Percentiles rank a stretch among this genome's conserved stretches.
These are phyloP conservation scores for Raphanus sativus DNA, from an alignment of 345 rosid species.

Conservation along the genomic window DNA sequence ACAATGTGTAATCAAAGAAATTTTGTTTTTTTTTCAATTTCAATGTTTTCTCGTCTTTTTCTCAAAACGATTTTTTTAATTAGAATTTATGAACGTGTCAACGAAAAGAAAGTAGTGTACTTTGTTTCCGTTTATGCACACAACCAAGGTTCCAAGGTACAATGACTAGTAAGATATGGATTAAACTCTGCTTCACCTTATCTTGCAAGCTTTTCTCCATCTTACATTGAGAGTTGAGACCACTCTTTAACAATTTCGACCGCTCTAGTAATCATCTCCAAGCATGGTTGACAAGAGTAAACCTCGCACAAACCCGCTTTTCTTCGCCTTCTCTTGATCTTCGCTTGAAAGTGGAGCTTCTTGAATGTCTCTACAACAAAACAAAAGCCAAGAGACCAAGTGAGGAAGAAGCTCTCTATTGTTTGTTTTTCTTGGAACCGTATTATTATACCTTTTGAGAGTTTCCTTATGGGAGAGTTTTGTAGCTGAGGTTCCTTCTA, in stretches of 20 bases:
- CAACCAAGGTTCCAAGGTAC: constrained; percentile 24
- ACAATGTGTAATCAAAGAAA: constrained; percentile 57
- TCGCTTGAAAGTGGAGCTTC: constrained; percentile 45
- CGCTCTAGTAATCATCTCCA: constrained; percentile 48
- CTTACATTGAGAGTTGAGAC: not conserved
- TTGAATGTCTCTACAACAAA: constrained; percentile 41
- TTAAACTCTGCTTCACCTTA: constrained; percentile 12
- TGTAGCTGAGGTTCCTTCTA: constrained; percentile 9
- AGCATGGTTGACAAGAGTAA: constrained; percentile 58
- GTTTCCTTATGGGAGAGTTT: constrained; percentile 35
- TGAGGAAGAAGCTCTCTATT: constrained; percentile 5
- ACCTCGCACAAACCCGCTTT: constrained; percentile 60
- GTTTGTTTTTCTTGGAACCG: not conserved
- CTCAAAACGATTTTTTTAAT: not conserved
- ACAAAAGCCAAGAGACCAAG: constrained; percentile 6
- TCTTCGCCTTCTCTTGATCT: constrained; percentile 60
- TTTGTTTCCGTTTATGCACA: constrained; percentile 23
- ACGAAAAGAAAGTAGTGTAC: not conserved
- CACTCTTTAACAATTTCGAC: constrained; percentile 9
- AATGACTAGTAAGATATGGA: constrained; percentile 25
- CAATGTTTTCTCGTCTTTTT: not conserved
- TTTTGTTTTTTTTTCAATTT: constrained; percentile 11
- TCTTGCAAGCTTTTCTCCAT: constrained; percentile 30
- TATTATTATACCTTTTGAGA: constrained; percentile 48
- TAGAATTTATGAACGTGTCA: not conserved